Evolutionary conservation across 2,329 filamentous ascomycete species (phyloP).

Genomic region (Huntiella savannae): DNA sequence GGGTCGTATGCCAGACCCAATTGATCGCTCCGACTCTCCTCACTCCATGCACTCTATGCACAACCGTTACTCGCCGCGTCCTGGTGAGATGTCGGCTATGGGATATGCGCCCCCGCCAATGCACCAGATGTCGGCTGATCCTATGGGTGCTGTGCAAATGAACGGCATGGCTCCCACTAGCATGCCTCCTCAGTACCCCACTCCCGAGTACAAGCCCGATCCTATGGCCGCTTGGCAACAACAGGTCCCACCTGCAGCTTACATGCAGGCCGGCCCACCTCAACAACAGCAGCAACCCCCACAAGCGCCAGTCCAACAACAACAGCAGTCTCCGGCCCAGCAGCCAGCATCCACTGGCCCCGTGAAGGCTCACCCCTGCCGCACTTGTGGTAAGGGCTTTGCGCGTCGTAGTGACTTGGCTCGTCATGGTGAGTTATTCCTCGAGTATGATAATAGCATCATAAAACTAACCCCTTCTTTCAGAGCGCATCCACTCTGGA

Average conservation of each 20-base stretch:
- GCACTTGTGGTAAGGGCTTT: slow-evolving; percentile 78
- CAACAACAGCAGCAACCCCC: slow-evolving; percentile 18
- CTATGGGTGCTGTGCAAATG: slow-evolving; percentile 21
- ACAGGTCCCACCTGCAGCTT: slow-evolving; percentile 14
- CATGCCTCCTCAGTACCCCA: slow-evolving; percentile 11
- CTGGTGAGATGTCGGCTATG: slow-evolving; percentile 21
- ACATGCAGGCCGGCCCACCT: slow-evolving; percentile 19
- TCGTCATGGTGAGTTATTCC: slow-evolving; percentile 55
- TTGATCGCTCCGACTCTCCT: slow-evolving; percentile 37
- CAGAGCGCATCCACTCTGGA: slow-evolving; percentile 90
- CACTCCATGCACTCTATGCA: slow-evolving; percentile 39
- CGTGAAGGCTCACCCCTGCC: slow-evolving; percentile 65
- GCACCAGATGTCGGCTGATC: slow-evolving; percentile 22
- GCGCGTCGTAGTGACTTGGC: slow-evolving; percentile 85
- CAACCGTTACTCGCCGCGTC: slow-evolving; percentile 28
- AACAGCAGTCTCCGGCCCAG: slow-evolving; percentile 18
- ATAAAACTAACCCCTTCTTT: slow-evolving; percentile 20
- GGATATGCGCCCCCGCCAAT: slow-evolving; percentile 31
- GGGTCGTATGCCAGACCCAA: slow-evolving; percentile 16
- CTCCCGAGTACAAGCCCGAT: slow-evolving; percentile 11
- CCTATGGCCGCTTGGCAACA: slow-evolving; percentile 10
- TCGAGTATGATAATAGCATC: not conserved
- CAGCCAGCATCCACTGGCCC: slow-evolving; percentile 15
- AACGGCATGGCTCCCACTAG: slow-evolving; percentile 13
- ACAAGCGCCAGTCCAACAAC: slow-evolving; percentile 13